These are phyloP conservation scores for Calonectria hongkongensis DNA, from an alignment of 2,329 filamentous ascomycete species.

Conservation along the genomic window DNA sequence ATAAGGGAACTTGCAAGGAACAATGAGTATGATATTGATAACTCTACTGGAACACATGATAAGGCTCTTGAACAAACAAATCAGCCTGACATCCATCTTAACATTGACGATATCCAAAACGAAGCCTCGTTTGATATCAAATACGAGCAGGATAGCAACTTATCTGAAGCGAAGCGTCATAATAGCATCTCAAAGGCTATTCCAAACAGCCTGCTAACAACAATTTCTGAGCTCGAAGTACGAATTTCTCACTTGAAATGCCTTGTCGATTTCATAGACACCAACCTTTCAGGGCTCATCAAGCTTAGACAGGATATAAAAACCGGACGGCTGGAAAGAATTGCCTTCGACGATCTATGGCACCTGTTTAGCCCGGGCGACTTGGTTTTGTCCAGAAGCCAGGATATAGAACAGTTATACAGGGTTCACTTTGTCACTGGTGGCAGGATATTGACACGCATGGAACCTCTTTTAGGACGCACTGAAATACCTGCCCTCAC, in stretches of 20 bases:
- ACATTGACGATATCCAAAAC: too few relatives aligned
- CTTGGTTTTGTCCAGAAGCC: neutral
- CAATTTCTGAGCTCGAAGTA: neutral
- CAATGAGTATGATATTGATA: neutral
- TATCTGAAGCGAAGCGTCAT: neutral
- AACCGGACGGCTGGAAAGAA: neutral
- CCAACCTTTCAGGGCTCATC: neutral
- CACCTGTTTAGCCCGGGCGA: neutral
- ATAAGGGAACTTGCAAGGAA: neutral
- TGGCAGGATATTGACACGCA: neutral
- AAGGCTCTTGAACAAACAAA: too few relatives aligned
- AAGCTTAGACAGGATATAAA: neutral
- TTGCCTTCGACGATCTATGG: neutral
- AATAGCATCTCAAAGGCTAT: neutral
- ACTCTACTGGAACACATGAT: neutral
- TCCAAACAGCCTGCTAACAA: neutral
- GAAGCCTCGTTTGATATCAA: neutral
- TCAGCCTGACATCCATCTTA: too few relatives aligned
- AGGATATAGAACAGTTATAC: neutral
- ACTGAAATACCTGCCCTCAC: neutral
- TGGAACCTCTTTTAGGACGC: neutral
- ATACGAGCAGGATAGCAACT: neutral
- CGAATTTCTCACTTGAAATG: constrained; percentile 2
- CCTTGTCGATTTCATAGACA: constrained; percentile 1
- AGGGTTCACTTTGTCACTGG: neutral